Conservation (phyloP, 2,329 filamentous ascomycete species). For the Dactylellina haptotyla region DNA sequence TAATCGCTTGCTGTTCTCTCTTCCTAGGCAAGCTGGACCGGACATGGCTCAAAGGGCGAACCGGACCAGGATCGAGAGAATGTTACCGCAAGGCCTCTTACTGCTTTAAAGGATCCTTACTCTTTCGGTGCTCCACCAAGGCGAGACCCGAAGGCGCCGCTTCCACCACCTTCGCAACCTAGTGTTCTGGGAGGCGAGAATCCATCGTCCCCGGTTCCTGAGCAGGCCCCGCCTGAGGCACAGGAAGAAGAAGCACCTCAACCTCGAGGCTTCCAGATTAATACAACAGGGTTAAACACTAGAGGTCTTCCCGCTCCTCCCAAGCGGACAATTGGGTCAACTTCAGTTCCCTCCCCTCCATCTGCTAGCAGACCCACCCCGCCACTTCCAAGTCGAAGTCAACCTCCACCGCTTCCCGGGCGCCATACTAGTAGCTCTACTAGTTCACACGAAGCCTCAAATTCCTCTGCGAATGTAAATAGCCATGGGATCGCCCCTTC, state of each 20-base stretch:
- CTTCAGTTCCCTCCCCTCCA: slow-evolving; percentile 51
- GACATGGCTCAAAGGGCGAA: slow-evolving; percentile 63
- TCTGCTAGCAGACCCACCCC: slow-evolving; percentile 54
- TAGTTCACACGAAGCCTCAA: slow-evolving; percentile 58
- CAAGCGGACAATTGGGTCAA: slow-evolving; percentile 59
- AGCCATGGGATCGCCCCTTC: slow-evolving; percentile 55
- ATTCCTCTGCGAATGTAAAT: slow-evolving; percentile 58
- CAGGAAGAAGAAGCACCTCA: slow-evolving; percentile 63
- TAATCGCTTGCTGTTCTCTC: slow-evolving; percentile 58
- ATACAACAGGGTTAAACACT: slow-evolving; percentile 78
- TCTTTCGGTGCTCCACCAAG: slow-evolving; percentile 85
- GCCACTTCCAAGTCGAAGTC: slow-evolving; percentile 53
- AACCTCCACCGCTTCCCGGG: slow-evolving; percentile 59
- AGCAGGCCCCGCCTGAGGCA: slow-evolving; percentile 58
- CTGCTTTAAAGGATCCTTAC: slow-evolving; percentile 77
- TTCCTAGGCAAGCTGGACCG: slow-evolving; percentile 70
- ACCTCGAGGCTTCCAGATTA: slow-evolving; percentile 73
- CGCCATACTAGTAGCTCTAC: slow-evolving; percentile 55
- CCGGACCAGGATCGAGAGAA: slow-evolving; percentile 61
- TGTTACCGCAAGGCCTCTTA: slow-evolving; percentile 69
- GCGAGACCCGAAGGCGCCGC: slow-evolving; percentile 66
- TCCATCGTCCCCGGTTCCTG: slow-evolving; percentile 61
- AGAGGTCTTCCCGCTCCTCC: slow-evolving; percentile 77
- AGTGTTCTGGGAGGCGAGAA: slow-evolving; percentile 3
- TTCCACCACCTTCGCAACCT: slow-evolving; percentile 56